Evolutionary conservation across 2,329 filamentous ascomycete species (phyloP).

Genomic region (Neospermospora avenae): DNA sequence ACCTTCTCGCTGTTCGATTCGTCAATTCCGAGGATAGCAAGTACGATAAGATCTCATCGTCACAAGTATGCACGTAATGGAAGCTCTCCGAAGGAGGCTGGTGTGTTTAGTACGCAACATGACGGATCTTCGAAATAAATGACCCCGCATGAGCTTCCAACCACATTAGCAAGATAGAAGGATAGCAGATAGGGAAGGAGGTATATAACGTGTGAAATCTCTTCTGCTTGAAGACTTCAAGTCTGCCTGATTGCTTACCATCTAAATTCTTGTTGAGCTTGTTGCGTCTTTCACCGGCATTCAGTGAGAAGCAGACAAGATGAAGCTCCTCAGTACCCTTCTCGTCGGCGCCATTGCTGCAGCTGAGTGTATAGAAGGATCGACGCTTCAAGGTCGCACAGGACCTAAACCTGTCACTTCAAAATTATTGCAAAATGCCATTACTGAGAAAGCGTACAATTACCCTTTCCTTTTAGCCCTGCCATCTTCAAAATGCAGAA

Average conservation of each 20-base stretch:
- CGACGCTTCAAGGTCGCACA: constrained; percentile 7
- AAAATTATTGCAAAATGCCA: constrained; percentile 10
- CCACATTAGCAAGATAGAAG: too few species aligned
- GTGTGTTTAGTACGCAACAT: too few species aligned
- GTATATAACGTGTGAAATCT: not conserved
- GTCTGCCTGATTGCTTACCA: not conserved
- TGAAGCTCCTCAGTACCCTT: not conserved
- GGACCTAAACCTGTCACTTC: constrained; percentile 14
- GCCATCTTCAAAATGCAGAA: not conserved
- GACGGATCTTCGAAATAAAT: not conserved
- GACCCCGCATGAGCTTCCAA: not conserved
- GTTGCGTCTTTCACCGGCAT: not conserved
- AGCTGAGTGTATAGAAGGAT: constrained; percentile 3
- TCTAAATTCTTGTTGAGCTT: not conserved
- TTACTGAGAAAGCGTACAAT: constrained; percentile 12
- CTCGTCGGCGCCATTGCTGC: not conserved
- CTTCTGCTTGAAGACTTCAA: not conserved
- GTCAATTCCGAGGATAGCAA: not conserved
- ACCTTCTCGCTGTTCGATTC: not conserved
- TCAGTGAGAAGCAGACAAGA: not conserved
- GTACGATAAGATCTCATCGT: not conserved
- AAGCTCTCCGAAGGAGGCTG: too few species aligned
- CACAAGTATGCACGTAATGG: too few species aligned
- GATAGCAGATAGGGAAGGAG: not conserved
- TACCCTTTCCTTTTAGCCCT: not conserved